Evolutionary conservation across 2,329 filamentous ascomycete species (phyloP).

Genomic region (Fusarium beomiforme): DNA sequence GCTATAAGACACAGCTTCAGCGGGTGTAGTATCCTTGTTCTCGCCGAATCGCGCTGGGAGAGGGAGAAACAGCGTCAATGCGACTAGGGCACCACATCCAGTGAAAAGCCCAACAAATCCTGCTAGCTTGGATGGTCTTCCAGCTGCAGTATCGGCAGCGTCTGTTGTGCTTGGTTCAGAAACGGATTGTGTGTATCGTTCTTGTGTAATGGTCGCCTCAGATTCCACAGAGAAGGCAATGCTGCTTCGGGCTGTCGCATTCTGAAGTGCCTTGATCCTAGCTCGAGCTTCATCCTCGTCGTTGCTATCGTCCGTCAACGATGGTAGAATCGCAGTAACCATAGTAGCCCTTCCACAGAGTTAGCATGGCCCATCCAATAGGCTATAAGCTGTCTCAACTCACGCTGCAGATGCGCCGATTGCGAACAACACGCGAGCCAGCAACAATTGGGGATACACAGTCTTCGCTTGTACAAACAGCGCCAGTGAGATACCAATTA

Average conservation of each 20-base stretch:
- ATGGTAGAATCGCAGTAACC: conserved; percentile 94
- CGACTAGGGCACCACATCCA: conserved; percentile 88
- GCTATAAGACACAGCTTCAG: conserved; percentile 79
- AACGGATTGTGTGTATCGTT: conserved; percentile 58
- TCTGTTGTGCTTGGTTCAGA: conserved; percentile 44
- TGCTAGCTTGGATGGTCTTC: conserved; percentile 73
- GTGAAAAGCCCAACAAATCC: conserved; percentile 94
- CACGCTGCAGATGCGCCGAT: conserved; percentile 89
- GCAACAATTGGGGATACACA: conserved; percentile 87
- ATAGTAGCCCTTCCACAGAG: conserved; percentile 74
- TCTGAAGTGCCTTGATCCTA: conserved; percentile 49
- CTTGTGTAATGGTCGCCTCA: conserved; percentile 79
- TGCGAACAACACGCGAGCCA: conserved; percentile 88
- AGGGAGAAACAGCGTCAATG: conserved; percentile 83
- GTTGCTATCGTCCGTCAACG: conserved; percentile 64
- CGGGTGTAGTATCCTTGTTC: conserved; percentile 75
- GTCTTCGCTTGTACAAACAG: conserved; percentile 86
- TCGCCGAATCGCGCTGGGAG: conserved; percentile 82
- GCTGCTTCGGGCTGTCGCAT: conserved; percentile 60
- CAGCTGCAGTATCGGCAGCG: conserved; percentile 41
- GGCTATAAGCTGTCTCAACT: conserved; percentile 41
- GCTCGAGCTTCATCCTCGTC: conserved; percentile 39
- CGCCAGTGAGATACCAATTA: conserved; percentile 81
- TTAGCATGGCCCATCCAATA: conserved; percentile 17
- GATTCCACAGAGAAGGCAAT: conserved; percentile 76